Evolutionary conservation across 2,329 filamentous ascomycete species (phyloP), one percentile per base, ranked within the genome.

Genomic region (Neofusicoccum umdonicola): DNA sequence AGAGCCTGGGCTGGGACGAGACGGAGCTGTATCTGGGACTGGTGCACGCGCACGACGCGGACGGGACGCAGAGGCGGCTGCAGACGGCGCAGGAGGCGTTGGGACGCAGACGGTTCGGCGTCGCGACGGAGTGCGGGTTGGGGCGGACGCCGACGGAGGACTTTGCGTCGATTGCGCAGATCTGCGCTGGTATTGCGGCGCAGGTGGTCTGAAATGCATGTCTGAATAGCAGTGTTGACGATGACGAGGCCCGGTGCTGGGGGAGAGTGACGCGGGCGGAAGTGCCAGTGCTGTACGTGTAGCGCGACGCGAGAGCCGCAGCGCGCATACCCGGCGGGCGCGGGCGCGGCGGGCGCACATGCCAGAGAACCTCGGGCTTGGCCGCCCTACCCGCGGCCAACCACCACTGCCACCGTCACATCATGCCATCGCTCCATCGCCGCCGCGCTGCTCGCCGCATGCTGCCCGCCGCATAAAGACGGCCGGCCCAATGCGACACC

Each of bases 101-200:
- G 9, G 62, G 68, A 1, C 34, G n/a, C 4, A 57, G 37, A 9
- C 27, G 13, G 11, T 48, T 64, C 50, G 62, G 62, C 6, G 35
- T 64, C 4, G 22, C 52, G 4, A 60, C 62, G 8, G 62, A 64
- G 31, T 64, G 62, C 31, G 79, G 80, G 4, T 68, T 75, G 67
- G 78, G 78, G 1, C 69, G 78, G 52, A 76, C 73, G 48, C 68
- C 71, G 31, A 61, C 64, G 48, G 71, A 71, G 39, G 68, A 77
- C 9, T 70, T 77, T 39, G 69, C 69, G 2, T 67, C 57, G 11
- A 69, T 72, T 56, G 50, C 69, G 35, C 45, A 68, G 9, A 70
- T 71, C 39, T 66, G 31, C 11, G 9, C n/a, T 11, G 9, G 19
- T 3, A n/a, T 42, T 39, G 31, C 35, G 39, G 27, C 6, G 27